Conservation (phyloP, 2,329 filamentous ascomycete species). For the Penicillium olsonii region DNA sequence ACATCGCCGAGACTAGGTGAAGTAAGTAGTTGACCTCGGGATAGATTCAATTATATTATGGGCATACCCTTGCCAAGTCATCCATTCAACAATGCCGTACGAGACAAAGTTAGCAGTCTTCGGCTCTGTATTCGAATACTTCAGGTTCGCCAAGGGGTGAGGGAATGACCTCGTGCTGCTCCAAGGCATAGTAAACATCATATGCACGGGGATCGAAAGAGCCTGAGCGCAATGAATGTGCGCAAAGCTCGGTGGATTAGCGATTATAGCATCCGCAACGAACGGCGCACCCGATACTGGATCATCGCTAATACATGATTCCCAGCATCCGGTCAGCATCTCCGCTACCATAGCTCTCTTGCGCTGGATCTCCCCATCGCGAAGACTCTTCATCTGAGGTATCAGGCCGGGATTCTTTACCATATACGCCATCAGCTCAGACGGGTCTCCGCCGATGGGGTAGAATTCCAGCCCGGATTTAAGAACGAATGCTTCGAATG, state of each 20-base stretch:
- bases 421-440: slow-evolving; percentile 53
- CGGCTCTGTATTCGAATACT: slow-evolving; percentile 31
- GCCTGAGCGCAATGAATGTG: slow-evolving; percentile 52
- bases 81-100: slow-evolving; percentile 45
- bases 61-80: slow-evolving; percentile 52
- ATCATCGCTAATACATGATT: slow-evolving; percentile 29
- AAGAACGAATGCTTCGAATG: slow-evolving; percentile 57
- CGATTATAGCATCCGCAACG: slow-evolving; percentile 53
- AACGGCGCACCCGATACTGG: slow-evolving; percentile 37
- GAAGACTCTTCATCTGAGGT: slow-evolving; percentile 40
- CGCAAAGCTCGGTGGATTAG: slow-evolving; percentile 52
- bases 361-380: slow-evolving; percentile 25
- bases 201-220: slow-evolving; percentile 49
- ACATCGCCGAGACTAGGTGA: slow-evolving; percentile 38
- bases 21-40: too few relatives aligned
- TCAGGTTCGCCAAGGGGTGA: slow-evolving; percentile 50
- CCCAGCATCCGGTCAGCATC: slow-evolving; percentile 36
- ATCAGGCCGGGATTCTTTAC: slow-evolving; percentile 49
- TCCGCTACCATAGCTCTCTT: slow-evolving; percentile 27
- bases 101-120: slow-evolving; percentile 42
- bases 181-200: slow-evolving; percentile 54
- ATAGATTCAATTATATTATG: too few relatives aligned
- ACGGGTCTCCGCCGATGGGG: slow-evolving; percentile 59
- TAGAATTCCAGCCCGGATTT: slow-evolving; percentile 57
- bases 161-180: slow-evolving; percentile 42